Conservation (phyloP, 805 yeast genomes). For the Candida anglica region DNA sequence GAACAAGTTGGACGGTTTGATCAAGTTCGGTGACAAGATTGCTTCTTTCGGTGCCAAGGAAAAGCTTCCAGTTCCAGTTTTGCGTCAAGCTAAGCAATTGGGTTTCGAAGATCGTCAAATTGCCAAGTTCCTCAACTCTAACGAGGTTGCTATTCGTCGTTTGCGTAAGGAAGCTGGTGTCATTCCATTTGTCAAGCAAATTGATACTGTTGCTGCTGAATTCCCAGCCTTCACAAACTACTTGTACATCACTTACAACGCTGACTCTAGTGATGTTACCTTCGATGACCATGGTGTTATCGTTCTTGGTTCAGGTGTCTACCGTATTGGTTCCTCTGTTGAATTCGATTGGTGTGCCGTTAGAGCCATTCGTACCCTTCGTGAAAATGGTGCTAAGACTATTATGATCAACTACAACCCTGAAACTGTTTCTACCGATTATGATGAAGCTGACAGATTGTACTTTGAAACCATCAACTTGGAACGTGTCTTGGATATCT, state of each 20-base stretch:
- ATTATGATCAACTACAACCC: slow-evolving; percentile 98
- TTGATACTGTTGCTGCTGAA: slow-evolving; percentile 98
- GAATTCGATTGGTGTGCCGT: slow-evolving; percentile 99
- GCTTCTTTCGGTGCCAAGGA: slow-evolving; percentile 53
- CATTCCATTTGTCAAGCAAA: slow-evolving; percentile 90
- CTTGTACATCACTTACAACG: slow-evolving; percentile 91
- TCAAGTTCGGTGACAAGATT: slow-evolving; percentile 64
- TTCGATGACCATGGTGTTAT: slow-evolving; percentile 91
- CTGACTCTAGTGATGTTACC: slow-evolving; percentile 78
- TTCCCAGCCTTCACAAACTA: slow-evolving; percentile 96
- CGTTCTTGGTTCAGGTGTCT: slow-evolving; percentile 98
- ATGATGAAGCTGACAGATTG: slow-evolving; percentile 95
- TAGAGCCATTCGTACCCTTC: slow-evolving; percentile 88
- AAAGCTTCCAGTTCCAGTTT: slow-evolving; percentile 55
- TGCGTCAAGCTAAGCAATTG: slow-evolving; percentile 89
- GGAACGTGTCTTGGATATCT: slow-evolving; percentile 92
- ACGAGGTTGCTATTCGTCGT: slow-evolving; percentile 90
- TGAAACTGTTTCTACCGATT: slow-evolving; percentile 97
- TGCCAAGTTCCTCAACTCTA: slow-evolving; percentile 82
- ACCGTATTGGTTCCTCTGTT: slow-evolving; percentile 97
- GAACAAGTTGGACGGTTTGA: slow-evolving; percentile 74
- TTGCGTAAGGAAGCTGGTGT: slow-evolving; percentile 83
- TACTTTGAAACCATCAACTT: slow-evolving; percentile 93
- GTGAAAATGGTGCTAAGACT: slow-evolving; percentile 83
- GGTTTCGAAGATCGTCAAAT: slow-evolving; percentile 97